Conservation (phyloP, 1,284 basidiomycete genomes). For the Tausonia pullulans region DNA sequence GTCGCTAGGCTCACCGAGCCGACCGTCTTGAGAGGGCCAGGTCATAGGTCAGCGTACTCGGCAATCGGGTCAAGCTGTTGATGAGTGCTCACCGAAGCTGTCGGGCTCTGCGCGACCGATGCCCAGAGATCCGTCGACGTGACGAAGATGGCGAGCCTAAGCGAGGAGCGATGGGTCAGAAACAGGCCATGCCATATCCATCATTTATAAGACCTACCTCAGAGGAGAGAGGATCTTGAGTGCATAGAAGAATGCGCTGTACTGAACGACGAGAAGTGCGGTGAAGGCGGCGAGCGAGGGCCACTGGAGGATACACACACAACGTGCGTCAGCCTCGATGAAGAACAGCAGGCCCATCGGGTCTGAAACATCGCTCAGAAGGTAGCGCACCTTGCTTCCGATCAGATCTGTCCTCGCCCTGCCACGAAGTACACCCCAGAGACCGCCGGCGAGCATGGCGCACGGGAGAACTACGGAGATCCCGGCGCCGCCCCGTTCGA, state of each 20-base stretch:
- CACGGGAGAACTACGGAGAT: neutral
- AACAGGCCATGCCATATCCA: no score
- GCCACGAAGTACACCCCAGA: neutral
- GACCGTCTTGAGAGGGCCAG: no score
- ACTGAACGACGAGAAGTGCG: conserved; percentile 17
- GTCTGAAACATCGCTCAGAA: no score
- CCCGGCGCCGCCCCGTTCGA: neutral
- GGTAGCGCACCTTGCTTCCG: neutral
- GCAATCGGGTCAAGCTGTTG: no score
- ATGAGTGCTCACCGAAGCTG: neutral
- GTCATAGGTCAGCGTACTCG: no score
- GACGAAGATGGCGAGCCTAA: neutral
- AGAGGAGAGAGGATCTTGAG: conserved; percentile 20
- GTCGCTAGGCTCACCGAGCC: no score
- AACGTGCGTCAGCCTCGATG: no score
- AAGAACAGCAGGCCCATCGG: no score
- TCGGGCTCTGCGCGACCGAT: neutral
- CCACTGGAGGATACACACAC: neutral
- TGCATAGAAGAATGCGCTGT: conserved; percentile 21
- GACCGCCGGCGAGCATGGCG: neutral
- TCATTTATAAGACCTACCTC: conserved; percentile 12
- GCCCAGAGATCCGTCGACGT: conserved; percentile 9
- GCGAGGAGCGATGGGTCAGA: neutral
- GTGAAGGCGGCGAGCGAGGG: neutral
- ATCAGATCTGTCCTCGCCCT: conserved; percentile 4